A percentile compares a stretch with the other conserved stretches of the same genome.
phyloP scores from a whole-genome alignment of 1,139 yeast species.

The Taiozyma sp. region DNA sequence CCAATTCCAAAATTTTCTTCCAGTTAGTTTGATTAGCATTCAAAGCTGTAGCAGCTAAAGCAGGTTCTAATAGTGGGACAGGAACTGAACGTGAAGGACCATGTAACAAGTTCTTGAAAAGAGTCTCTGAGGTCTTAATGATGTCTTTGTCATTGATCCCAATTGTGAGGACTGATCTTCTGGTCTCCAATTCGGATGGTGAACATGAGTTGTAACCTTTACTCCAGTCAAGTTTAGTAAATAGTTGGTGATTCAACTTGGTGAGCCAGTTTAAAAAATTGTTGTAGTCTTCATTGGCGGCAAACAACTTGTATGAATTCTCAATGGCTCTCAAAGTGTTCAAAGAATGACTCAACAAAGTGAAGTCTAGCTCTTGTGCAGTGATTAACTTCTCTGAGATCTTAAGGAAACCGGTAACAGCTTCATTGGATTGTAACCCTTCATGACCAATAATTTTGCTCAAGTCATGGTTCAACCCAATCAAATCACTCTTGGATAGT shows the following conservation, averaged over 20 bases:
- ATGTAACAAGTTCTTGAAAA: slow-evolving; percentile 43
- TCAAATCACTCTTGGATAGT: slow-evolving; percentile 25
- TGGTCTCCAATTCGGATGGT: slow-evolving; percentile 35
- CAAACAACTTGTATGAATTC: slow-evolving; percentile 17
- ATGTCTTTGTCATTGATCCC: slow-evolving; percentile 26
- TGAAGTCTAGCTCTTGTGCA: slow-evolving; percentile 18
- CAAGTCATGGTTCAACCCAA: slow-evolving; percentile 29
- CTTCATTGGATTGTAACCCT: slow-evolving; percentile 21
- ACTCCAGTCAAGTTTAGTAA: slow-evolving; percentile 18
- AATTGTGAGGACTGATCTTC: slow-evolving; percentile 28
- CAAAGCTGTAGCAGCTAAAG: slow-evolving; percentile 31
- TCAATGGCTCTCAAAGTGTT: slow-evolving; percentile 19
- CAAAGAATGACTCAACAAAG: slow-evolving; percentile 24
- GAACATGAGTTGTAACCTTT: slow-evolving; percentile 12
- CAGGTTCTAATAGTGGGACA: slow-evolving; percentile 36
- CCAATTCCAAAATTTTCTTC: slow-evolving; percentile 49
- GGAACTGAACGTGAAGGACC: slow-evolving; percentile 50
- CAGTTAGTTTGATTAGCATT: slow-evolving; percentile 42
- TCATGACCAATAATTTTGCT: slow-evolving; percentile 25
- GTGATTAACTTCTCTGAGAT: slow-evolving; percentile 16
- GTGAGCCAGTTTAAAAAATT: slow-evolving; percentile 30
- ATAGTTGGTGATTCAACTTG: slow-evolving; percentile 17
- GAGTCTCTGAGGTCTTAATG: slow-evolving; percentile 31
- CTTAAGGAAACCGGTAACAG: slow-evolving; percentile 24
- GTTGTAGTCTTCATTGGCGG: slow-evolving; percentile 3